A percentile compares a stretch with the other conserved stretches of the same genome.
phyloP scores from a whole-genome alignment of 805 yeast species.

The Metschnikowia corniflorae region DNA sequence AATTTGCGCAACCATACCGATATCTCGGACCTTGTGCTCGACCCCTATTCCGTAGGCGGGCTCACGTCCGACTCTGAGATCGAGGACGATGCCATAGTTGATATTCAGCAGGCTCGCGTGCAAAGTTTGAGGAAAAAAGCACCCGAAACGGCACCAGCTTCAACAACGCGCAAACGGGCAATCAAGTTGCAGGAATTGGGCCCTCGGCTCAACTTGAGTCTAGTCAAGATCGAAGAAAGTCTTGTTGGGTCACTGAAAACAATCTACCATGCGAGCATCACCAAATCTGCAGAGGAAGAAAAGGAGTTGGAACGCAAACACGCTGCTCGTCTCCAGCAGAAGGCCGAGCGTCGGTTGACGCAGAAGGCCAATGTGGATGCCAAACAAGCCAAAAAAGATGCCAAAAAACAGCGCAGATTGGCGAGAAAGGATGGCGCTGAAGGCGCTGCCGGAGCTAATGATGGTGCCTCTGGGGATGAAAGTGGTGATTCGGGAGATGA shows the following conservation, averaged over 20 bases:
- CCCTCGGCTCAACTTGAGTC: conserved; percentile 73
- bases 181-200: conserved; percentile 91
- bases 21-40: conserved; percentile 78
- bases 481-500: conserved; percentile 28
- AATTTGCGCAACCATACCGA: conserved; percentile 65
- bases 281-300: conserved; percentile 60
- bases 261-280: conserved; percentile 69
- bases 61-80: conserved; percentile 90
- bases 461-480: conserved; percentile 22
- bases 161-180: conserved; percentile 63
- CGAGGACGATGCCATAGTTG: conserved; percentile 85
- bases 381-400: conserved; percentile 70
- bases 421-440: conserved; percentile 42
- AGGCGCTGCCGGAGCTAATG: conserved; percentile 24
- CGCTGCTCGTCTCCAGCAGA: conserved; percentile 54
- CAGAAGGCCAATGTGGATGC: conserved; percentile 76
- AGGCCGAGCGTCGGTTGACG: conserved; percentile 66
- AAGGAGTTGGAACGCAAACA: conserved; percentile 65
- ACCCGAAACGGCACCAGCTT: conserved; percentile 16
- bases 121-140: conserved; percentile 18
- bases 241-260: conserved; percentile 81
- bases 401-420: conserved; percentile 66
- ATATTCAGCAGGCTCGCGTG: conserved; percentile 36
- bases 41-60: conserved; percentile 76
- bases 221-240: conserved; percentile 89